Base-by-base conservation (phyloP, 345 rosid genomes). In the Eucalyptus camaldulensis region DNA sequence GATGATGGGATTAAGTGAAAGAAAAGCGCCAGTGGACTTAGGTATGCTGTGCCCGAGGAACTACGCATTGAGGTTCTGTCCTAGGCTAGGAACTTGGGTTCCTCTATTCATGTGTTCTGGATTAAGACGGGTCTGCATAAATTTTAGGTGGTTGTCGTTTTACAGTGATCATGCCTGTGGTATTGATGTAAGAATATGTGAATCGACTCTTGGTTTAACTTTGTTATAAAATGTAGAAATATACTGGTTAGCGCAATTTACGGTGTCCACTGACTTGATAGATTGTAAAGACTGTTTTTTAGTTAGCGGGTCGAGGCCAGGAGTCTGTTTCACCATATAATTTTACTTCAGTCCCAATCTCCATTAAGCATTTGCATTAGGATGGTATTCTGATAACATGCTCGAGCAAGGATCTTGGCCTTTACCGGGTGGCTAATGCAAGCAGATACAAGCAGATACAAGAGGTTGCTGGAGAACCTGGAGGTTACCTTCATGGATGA, bases 391-490 rank as follows among this genome's bases (percentile, higher is more conserved):
- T 97, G 96, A 98, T 97, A 95, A 98, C 98, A 90, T 96, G 99
- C 95, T 98, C 98, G 91, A 98, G 94, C 97, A 97, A 98, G 98
- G 99, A 98, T 94, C 92, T 92, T 94, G 95, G 95, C 97, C 93
- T 93, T 92, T 91, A 76, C 91, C 91, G 93, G 95, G 93, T 54
- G 93, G 92, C 91, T 95, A 91, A 95, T 94, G 93, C 93, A 86
- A 92, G 89, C 94, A 98, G 99, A 98, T 98, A 99, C 93, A 86
- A 92, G 89, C 94, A 98, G 99, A 98, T 98, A 99, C 99, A 98
- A 94, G 99, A 98, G 92, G 99, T 97, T 93, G 99, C 99, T 89
- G 99, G 99, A 91, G 99, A 98, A 90, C 99, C 98, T 88, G 99
- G 99, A 24, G 99, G 99, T 89, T 97, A 98, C 90, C 99, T 98